Evolutionary conservation across 176 grass and related monocot species (phyloP), one percentile per base, ranked within the genome.

Genomic region (Ensete glaucum): DNA sequence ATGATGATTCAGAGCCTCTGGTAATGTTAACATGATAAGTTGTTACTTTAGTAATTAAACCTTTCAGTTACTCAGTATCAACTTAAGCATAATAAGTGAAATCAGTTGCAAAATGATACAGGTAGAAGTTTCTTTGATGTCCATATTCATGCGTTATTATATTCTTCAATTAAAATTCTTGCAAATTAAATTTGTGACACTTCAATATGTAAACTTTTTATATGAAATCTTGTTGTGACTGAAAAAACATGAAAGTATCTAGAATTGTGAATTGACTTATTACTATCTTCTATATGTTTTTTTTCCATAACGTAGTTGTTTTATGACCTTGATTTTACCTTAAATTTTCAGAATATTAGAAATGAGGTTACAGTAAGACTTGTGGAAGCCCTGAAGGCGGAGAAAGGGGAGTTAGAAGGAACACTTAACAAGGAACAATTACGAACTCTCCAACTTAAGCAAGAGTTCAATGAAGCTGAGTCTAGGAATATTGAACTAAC

Each of bases 341-440:
- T 29, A 24, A 76, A 79, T 4, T 77, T 86, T 74, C 85, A 99
- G 96, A 88, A 89, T 75, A 86, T 53, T 19, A 88, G 83, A 87
- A 88, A 80, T 13, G 91, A 88, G 77, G 84, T 88, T 81, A 72
- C 77, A 85, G 86, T 71, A 72, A 88, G 63, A 74, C 57, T 91
- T 80, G 51, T 94, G 75, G 82, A 60, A 74, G 71, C 81, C 58
- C 79, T 99, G 68, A 95, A 95, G 82, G 66, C 83, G 68, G 88
- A 99, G 78, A 95, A 92, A 86, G 91, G 86, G 70, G 88, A 99
- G 82, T 69, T 99, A 81, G 96, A 99, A 84, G 86, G 82, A 76
- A 76, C 79, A 60, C 76, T 95, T 74, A 81, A 79, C 83, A 78
- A 60, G 81, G 96, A 99, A 75, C 85, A 91, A 64, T 80, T 91